These are phyloP conservation scores for Mortierella sp. DNA, from an alignment of 371 early-diverging fungal species.

Conservation along the genomic window DNA sequence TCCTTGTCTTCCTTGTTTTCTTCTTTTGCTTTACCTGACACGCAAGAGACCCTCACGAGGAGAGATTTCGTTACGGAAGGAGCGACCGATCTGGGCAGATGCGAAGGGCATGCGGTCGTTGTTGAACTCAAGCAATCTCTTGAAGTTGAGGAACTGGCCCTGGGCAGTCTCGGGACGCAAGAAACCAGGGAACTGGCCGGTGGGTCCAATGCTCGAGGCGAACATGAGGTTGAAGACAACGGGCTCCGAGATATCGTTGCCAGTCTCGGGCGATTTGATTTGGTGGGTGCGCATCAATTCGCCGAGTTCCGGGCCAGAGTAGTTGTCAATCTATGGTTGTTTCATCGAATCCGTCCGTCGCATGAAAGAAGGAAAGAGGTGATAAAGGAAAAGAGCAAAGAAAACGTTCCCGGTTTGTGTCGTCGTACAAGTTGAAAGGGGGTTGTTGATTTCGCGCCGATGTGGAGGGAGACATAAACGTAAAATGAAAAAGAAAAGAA, in stretches of 20 bases:
- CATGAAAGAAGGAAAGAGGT: background rate
- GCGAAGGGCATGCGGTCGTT: conserved; percentile 99
- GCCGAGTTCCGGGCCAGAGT: conserved; percentile 88
- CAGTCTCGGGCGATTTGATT: conserved; percentile 94
- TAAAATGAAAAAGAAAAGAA: background rate
- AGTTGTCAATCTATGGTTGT: conserved; percentile 89
- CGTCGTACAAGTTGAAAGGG: background rate
- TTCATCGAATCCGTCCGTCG: background rate
- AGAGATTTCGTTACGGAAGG: conserved; percentile 99
- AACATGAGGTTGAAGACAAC: conserved; percentile 99
- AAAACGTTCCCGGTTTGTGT: background rate
- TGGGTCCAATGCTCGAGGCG: conserved; percentile 98
- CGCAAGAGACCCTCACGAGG: conserved; percentile 98
- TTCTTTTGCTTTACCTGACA: conserved; percentile 80
- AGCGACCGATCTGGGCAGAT: conserved; percentile 98
- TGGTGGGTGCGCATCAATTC: conserved; percentile 90
- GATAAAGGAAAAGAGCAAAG: background rate
- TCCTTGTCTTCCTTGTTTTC: background rate
- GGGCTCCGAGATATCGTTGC: conserved; percentile 92
- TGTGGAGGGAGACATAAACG: background rate
- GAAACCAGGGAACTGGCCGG: conserved; percentile 91
- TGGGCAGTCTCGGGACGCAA: conserved; percentile 99
- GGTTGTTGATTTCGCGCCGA: background rate
- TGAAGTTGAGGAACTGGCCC: conserved; percentile 99
- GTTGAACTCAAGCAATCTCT: conserved; percentile 97